Percentiles rank a stretch among this genome's conserved stretches.
Evolutionary conservation across 2,329 filamentous ascomycete genomes (phyloP).

Genomic region (Trichoderma sp.): DNA sequence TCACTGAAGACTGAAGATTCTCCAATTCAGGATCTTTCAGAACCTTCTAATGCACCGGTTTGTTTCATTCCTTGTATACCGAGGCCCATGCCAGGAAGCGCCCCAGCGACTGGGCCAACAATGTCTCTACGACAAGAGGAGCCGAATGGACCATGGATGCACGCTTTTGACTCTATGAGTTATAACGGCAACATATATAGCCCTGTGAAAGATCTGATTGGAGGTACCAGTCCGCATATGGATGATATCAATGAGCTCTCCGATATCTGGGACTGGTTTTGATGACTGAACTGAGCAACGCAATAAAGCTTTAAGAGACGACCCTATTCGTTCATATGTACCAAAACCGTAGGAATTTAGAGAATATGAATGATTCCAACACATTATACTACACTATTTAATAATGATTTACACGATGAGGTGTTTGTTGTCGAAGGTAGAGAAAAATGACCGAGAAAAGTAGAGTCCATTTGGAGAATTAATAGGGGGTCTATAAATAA

Average conservation of each 20-base stretch:
- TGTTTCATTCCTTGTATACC: background rate
- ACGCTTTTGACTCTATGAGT: background rate
- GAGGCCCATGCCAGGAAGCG: background rate
- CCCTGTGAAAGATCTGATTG: background rate
- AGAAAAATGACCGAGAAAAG: background rate
- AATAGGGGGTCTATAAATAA: background rate
- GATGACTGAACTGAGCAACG: background rate
- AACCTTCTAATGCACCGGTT: background rate
- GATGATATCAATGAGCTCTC: background rate
- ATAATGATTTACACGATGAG: background rate
- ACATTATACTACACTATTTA: background rate
- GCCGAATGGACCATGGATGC: background rate
- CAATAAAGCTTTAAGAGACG: background rate
- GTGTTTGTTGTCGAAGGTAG: background rate
- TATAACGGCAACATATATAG: background rate
- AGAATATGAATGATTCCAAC: background rate
- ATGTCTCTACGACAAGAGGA: background rate
- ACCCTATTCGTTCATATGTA: background rate
- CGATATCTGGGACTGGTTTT: slow-evolving; percentile 7
- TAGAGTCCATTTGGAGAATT: background rate
- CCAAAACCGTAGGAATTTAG: background rate
- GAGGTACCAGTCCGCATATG: background rate
- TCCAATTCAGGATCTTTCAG: background rate
- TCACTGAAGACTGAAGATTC: background rate
- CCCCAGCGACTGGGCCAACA: background rate